A percentile compares a stretch with the other conserved stretches of the same genome.
phyloP scores from a whole-genome alignment of 2,329 filamentous ascomycete species.

The Ilyonectria robusta region DNA sequence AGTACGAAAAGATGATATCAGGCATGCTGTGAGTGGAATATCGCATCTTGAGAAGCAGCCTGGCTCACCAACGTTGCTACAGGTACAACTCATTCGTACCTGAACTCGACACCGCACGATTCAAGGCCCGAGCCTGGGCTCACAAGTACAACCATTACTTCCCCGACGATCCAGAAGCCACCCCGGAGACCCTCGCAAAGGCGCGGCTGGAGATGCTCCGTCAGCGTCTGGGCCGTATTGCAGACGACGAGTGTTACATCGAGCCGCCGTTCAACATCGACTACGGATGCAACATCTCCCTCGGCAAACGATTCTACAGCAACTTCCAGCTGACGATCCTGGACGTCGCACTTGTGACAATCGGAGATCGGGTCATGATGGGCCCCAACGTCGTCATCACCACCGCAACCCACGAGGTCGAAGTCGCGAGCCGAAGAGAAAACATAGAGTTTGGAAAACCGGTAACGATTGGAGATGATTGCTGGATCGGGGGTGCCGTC shows the following conservation, averaged over 20 bases:
- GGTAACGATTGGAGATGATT: constrained; percentile 63
- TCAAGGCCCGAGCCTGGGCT: constrained; percentile 63
- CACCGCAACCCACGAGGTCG: constrained; percentile 66
- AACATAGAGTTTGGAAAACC: constrained; percentile 64
- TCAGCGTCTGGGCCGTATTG: constrained; percentile 59
- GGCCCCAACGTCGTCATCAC: constrained; percentile 68
- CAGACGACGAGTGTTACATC: constrained; percentile 65
- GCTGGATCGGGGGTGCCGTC: constrained; percentile 82
- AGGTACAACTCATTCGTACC: constrained; percentile 64
- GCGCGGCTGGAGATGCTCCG: constrained; percentile 56
- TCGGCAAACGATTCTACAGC: constrained; percentile 71
- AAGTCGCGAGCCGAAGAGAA: constrained; percentile 61
- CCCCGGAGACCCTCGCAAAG: constrained; percentile 25
- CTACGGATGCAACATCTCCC: constrained; percentile 72
- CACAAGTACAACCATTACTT: constrained; percentile 68
- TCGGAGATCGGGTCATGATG: constrained; percentile 66
- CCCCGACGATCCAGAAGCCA: constrained; percentile 51
- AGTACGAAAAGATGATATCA: constrained; percentile 76
- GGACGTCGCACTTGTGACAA: constrained; percentile 66
- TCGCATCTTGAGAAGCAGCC: not conserved
- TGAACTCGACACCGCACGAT: constrained; percentile 60
- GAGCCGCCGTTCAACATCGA: constrained; percentile 73
- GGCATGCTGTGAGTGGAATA: constrained; percentile 66
- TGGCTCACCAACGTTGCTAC: not conserved
- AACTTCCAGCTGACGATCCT: constrained; percentile 67